Evolutionary conservation across 306 rosid genomes (phyloP), one percentile per base, ranked within the genome.

Genomic region (Begonia loranthoides): DNA sequence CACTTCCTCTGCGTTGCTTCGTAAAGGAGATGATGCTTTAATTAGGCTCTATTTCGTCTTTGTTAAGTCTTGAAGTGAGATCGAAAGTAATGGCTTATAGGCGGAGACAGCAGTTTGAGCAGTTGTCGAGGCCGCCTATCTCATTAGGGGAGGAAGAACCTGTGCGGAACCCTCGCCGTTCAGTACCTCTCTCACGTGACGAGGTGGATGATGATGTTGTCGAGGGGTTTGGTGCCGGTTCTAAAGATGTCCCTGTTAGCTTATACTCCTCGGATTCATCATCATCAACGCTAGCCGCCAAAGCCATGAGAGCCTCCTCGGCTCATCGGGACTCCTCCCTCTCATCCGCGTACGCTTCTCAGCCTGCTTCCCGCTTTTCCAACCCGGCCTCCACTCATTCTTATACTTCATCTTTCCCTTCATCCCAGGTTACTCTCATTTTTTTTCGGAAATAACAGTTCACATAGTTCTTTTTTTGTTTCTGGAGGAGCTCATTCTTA

Each of bases 241-340:
- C 45, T 9, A 50, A 59, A 49, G 64, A 59, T 39, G 56, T 49
- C 15, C 41, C 59, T 15, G 66, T 62, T 17, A 50, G 40, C 50
- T 62, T 73, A 21, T 47, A 41, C 4, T 46, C 68, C 8, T 67
- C 78, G 12, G 53, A 72, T 12, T 57, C 86, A 8, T 68, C 87
- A 13, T 28, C 36, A 4, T 49, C 61, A 45, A 79, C 95, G 14
- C 94, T 90, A 4, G 97, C 97, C 8, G 97, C 97, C 3, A 90
- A 82, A 69, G 97, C 95, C 21, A 85, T 90, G 1, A 73, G 83
- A 69, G 94, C 95, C 14, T 90, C 97, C 36, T 90, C 97, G 22
- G 87, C 97, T 0, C 73, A 84, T 22, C 82, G 92, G 9, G 95
- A 80, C 59, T 82, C 94, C 46, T 85, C 97, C 5, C 81, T 85